phyloP scores from a whole-genome alignment of 768 basidiomycete species.

The Lactarius deliciosus region DNA sequence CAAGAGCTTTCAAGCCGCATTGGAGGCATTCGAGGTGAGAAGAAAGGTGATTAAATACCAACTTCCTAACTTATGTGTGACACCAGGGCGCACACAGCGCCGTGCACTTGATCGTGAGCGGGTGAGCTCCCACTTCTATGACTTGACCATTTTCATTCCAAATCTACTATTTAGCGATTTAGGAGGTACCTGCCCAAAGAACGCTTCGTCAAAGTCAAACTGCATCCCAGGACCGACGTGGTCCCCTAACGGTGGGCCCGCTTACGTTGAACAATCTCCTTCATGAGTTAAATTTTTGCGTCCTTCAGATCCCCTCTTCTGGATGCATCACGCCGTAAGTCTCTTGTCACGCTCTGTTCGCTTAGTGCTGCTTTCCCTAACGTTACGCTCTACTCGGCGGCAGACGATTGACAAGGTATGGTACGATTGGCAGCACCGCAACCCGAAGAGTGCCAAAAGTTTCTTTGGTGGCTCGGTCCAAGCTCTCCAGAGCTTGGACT shows the following conservation, averaged over 20 bases:
- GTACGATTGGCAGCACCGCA: constrained; percentile 39
- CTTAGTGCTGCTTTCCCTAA: background rate
- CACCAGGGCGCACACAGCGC: constrained; percentile 37
- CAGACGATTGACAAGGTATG: constrained; percentile 42
- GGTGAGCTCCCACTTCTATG: constrained; percentile 27
- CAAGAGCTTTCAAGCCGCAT: constrained; percentile 35
- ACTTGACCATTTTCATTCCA: background rate
- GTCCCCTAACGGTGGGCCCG: constrained; percentile 36
- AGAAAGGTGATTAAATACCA: background rate
- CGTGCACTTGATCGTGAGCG: constrained; percentile 39
- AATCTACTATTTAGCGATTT: constrained; percentile 32
- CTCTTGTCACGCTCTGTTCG: background rate
- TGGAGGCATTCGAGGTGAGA: constrained; percentile 35
- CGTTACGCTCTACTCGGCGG: background rate
- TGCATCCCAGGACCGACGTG: constrained; percentile 35
- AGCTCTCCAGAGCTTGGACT: constrained; percentile 29
- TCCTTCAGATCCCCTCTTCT: constrained; percentile 38
- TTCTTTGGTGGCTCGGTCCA: constrained; percentile 38
- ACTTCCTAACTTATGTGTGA: background rate
- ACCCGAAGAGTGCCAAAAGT: constrained; percentile 33
- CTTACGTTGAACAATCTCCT: background rate
- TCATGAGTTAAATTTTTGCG: background rate
- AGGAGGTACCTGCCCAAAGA: constrained; percentile 34
- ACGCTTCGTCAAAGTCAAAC: constrained; percentile 29
- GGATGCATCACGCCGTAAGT: constrained; percentile 39